Evolutionary conservation across 225 moss, liverwort and hornwort species (phyloP), one percentile per base, ranked within the genome.

Genomic region (Neckera pumila): DNA sequence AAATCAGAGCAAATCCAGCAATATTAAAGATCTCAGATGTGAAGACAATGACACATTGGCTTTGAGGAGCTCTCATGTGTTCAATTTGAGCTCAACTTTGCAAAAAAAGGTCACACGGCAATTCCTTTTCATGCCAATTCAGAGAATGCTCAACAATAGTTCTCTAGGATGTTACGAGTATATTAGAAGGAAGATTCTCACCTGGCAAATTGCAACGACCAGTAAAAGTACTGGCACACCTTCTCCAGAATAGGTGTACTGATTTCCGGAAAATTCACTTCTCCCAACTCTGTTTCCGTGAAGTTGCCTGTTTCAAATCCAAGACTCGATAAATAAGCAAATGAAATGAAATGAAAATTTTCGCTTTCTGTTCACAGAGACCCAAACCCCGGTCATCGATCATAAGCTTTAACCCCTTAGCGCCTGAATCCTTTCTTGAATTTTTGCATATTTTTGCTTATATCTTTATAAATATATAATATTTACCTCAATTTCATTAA

Each of bases 161-260:
- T 66, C 66, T n/a, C 66, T 45, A 81, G 33, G 22, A 45, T 45
- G 45, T 22, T 63, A 23, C 2, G 47, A 47, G 81, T 45, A 81
- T 34, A 47, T 18, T 60, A 65, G 40, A 78, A n/a, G 54, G 33
- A 78, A 43, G 69, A 63, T 25, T 58, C 78, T 88, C 19, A 85
- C 89, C 85, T 60, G 79, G 89, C 85, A 89, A 89, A 89, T 85
- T 89, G 89, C 84, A 99, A 92, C 57, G 97, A 99, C 99, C 99
- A 99, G 94, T 99, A 99, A 85, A 99, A 99, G 85, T 99, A 99
- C 94, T 99, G 99, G 90, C 99, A 99, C 27, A 96, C 95, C 88
- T 99, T 99, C 92, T 99, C 99, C 78, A 99, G 92, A 88, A 99
- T 95, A 42, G 96, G 96, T n/a, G 99, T 95, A 90, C 96, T 99